Base-by-base conservation (phyloP, 768 basidiomycete species). In the Candolleomyces efflorescens region DNA sequence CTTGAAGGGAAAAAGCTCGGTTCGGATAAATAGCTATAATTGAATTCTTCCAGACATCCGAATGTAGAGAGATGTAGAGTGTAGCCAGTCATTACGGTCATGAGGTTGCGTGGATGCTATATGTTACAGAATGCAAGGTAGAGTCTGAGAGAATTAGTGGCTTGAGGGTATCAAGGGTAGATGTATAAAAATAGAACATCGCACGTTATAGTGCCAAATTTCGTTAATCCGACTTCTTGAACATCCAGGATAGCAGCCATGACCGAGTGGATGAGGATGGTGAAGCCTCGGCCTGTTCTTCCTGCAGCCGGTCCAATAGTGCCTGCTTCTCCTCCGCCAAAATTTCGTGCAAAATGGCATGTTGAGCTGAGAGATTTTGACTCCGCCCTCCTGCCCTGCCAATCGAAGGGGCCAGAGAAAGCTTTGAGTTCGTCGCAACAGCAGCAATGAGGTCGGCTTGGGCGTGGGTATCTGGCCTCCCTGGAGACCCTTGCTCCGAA, bases 201-300 rank as follows among this genome's bases (percentile, higher is more conserved):
- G 27, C 12, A 15, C 17, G 17, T 43, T 17, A 43, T 43, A 43
- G 18, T 43, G 41, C 15, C 13, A 17, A 43, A 43, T 43, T 20
- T 20, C 18, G 17, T 72, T 61, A 76, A 45, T 71, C 63, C 46
- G 67, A 58, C 60, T 69, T 75, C 63, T 72, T 75, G 68, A 85
- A 88, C 78, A 87, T 79, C 87, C 86, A 88, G 36, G 84, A 79
- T 39, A 80, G 83, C 60, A 85, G 70, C 85, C 84, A 85, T 12
- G 85, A 81, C 62, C 78, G 81, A 32, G 75, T 73, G 24, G 70
- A 70, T 55, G 70, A 73, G 20, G 75, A 71, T 60, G 77, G 77
- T 36, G 75, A 71, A 37, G 75, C 80, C 61, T 83, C 80, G 10
- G 73, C 75, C 62, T 82, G 71, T 68, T 89, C 87, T 48, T 78